Base-by-base conservation (phyloP, 768 basidiomycete species). In the Dacryopinax primogenitus region DNA sequence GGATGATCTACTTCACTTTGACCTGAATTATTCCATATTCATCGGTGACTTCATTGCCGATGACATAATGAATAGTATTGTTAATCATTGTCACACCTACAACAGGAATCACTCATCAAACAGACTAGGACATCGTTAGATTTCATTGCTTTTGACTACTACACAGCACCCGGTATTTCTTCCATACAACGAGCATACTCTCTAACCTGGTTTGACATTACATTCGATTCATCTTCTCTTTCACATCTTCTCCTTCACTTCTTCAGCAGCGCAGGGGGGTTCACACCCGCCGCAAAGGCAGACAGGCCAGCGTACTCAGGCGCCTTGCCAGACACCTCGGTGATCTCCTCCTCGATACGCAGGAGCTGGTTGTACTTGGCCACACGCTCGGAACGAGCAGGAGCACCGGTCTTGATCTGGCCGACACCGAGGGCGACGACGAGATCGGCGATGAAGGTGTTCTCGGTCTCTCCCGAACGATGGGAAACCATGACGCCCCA, bases 401-500 rank as follows among this genome's bases (percentile, higher is more conserved):
- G 95, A 44, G 94, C 94, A 78, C 95, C 95, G 58, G 95, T 96
- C 87, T 99, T 98, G 83, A 97, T 96, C 78, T 95, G 88, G 68
- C 93, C 93, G 66, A 82, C 83, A 69, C 88, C 87, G 70, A 97
- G 90, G 61, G 90, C 96, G 70, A 98, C 93, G 68, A 86, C 85
- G 69, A 97, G 86, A 77, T 97, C 93, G 68, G 94, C 92, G 72
- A 98, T 97, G 77, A 92, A 81, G 64, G 92, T 94, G 80, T 92
- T 93, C 79, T 96, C 94, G 35, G 95, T 98, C 83, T 97, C 95
- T 73, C 95, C 95, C 70, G 89, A 92, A 70, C 96, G 93, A 83
- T 98, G 96, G 63, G 94, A 97, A 77, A 95, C 87, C 96, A 99
- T 99, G 78, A 97, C 90, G 76, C 93, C 94, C 96, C 96, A 99